These are phyloP conservation scores for Stemphylium lycopersici DNA, from an alignment of 2,329 filamentous ascomycete species.

Conservation along the genomic window DNA sequence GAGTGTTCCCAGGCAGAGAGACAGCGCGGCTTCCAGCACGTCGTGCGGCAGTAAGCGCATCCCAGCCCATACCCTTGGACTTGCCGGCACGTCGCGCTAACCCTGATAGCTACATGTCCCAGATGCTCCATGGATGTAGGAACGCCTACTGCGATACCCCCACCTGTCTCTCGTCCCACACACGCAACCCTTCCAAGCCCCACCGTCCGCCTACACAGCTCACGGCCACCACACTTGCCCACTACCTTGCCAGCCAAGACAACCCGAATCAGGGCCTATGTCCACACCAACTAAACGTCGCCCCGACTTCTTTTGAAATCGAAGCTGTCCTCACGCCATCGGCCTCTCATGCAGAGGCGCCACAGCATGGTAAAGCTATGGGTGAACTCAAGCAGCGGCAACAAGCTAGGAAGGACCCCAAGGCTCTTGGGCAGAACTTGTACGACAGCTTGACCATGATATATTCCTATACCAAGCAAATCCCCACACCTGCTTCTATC, in stretches of 20 bases:
- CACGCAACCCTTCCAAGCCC: conserved; percentile 69
- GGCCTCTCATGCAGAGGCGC: not conserved
- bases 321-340: conserved; percentile 10
- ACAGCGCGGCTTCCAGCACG: conserved; percentile 40
- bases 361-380: conserved; percentile 8
- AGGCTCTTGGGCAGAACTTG: conserved; percentile 66
- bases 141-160: conserved; percentile 71
- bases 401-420: conserved; percentile 59
- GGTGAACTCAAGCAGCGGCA: conserved; percentile 29
- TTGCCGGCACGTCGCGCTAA: conserved; percentile 2
- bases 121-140: conserved; percentile 82
- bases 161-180: conserved; percentile 81
- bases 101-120: conserved; percentile 71
- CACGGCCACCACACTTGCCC: conserved; percentile 80
- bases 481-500: conserved; percentile 33
- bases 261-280: conserved; percentile 76
- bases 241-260: conserved; percentile 80
- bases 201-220: conserved; percentile 79
- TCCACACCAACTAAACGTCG: conserved; percentile 51
- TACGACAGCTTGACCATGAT: conserved; percentile 51
- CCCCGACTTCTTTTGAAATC: conserved; percentile 36
- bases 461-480: conserved; percentile 41
- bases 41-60: conserved; percentile 39
- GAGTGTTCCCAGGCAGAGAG: conserved; percentile 38
- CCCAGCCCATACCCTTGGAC: conserved; percentile 6